Percentiles rank a stretch among this genome's conserved stretches.
Evolutionary conservation across 139 green algal species (phyloP).

Genomic region (Desmodesmus armatus): DNA sequence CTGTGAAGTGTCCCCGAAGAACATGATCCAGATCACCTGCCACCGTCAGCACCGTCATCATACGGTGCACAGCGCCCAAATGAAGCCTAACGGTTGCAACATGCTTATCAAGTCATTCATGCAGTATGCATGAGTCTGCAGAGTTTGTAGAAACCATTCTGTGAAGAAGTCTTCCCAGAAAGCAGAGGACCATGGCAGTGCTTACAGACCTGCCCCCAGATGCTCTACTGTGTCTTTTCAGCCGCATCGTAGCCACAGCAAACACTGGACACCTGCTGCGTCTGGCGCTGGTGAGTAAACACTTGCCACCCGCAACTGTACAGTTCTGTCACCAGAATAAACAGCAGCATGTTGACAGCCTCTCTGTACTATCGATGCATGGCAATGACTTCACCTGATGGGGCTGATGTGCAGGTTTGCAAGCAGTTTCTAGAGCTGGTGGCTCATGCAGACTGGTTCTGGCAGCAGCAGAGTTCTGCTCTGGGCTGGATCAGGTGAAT

Average conservation of each 20-base stretch:
- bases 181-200: no score
- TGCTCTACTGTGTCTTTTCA: background rate
- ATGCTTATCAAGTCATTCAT: background rate
- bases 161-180: no score
- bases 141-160: no score
- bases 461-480: conserved; percentile 31
- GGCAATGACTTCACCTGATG: background rate
- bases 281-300: conserved; percentile 13
- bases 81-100: no score
- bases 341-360: background rate
- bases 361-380: background rate
- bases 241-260: background rate
- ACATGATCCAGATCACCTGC: no score
- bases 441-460: conserved; percentile 21
- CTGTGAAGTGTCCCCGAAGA: no score
- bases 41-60: no score
- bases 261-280: conserved; percentile 23
- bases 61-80: no score
- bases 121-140: no score
- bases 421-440: background rate
- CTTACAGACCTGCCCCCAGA: background rate
- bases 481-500: conserved; percentile 24
- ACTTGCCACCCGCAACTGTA: background rate
- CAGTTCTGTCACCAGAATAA: background rate
- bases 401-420: background rate